Evolutionary conservation across 169 alveolate species (phyloP).

Genomic region (Amoebophrya sp.): DNA sequence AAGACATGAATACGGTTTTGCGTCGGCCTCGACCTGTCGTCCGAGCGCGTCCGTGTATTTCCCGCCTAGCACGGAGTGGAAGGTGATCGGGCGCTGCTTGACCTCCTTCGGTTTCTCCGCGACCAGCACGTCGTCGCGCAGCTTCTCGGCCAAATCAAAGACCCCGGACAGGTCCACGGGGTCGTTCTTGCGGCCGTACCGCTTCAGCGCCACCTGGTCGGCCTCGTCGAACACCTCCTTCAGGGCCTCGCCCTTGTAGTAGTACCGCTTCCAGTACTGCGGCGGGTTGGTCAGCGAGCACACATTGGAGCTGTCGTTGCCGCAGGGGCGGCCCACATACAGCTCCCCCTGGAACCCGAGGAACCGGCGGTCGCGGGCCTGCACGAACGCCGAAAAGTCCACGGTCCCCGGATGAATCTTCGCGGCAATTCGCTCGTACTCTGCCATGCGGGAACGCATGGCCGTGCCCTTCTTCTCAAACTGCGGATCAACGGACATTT

Average conservation of each 20-base stretch:
- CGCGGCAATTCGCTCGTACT: not conserved
- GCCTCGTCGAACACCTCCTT: slow-evolving; percentile 14
- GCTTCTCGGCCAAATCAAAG: not conserved
- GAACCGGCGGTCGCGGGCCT: not conserved
- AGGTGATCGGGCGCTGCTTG: not conserved
- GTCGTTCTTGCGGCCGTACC: not conserved
- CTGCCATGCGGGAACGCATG: not conserved
- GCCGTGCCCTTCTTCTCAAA: not conserved
- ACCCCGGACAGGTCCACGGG: not conserved
- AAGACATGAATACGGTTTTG: not conserved
- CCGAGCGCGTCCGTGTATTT: not conserved
- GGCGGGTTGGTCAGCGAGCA: not conserved
- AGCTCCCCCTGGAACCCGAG: slow-evolving; percentile 13
- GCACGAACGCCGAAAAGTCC: not conserved
- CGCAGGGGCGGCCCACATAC: not conserved
- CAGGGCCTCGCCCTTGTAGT: slow-evolving; percentile 16
- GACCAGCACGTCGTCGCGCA: slow-evolving; percentile 6
- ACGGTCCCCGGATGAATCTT: not conserved
- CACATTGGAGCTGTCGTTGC: not conserved
- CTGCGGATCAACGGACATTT: not conserved
- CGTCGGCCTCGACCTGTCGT: not conserved
- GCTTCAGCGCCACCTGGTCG: not conserved
- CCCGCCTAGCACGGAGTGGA: not conserved
- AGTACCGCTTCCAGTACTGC: slow-evolving; percentile 2
- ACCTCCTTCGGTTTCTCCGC: slow-evolving; percentile 15